phyloP scores from a whole-genome alignment of 2,329 filamentous ascomycete genomes.

The Ophiostoma montium region DNA sequence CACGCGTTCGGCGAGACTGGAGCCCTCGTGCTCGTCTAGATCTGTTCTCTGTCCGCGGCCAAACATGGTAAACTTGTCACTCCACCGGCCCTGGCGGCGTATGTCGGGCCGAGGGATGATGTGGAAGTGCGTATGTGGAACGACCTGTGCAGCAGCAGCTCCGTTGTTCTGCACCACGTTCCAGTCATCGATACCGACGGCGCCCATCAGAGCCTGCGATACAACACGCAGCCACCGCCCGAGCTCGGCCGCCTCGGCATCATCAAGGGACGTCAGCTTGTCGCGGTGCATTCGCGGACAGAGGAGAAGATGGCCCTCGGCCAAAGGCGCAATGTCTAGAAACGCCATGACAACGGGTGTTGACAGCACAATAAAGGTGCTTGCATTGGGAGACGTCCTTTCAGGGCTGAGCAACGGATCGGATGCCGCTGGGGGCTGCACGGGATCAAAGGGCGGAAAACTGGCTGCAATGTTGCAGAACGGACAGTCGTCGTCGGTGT shows the following conservation, averaged over 20 bases:
- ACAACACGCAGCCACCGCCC: constrained; percentile 57
- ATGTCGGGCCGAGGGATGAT: constrained; percentile 73
- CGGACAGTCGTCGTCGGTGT: constrained; percentile 31
- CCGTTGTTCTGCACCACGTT: constrained; percentile 97
- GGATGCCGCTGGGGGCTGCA: constrained; percentile 26
- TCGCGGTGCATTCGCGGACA: constrained; percentile 63
- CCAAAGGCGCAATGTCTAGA: constrained; percentile 83
- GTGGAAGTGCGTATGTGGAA: constrained; percentile 90
- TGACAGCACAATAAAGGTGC: constrained; percentile 57
- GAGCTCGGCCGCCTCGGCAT: constrained; percentile 50
- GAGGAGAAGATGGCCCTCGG: constrained; percentile 68
- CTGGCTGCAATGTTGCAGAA: constrained; percentile 45
- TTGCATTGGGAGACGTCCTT: constrained; percentile 24
- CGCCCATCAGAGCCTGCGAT: constrained; percentile 52
- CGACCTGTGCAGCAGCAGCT: constrained; percentile 76
- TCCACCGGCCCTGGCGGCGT: constrained; percentile 35
- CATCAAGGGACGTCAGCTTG: constrained; percentile 59
- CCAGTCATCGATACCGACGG: constrained; percentile 68
- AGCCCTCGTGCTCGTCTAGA: constrained; percentile 61
- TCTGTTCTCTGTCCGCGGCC: constrained; percentile 59
- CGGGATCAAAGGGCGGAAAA: constrained; percentile 34
- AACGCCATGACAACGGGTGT: constrained; percentile 71
- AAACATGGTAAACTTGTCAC: constrained; percentile 70
- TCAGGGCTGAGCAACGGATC: constrained; percentile 21
- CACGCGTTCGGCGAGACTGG: constrained; percentile 31